Evolutionary conservation across 148 eudicot genomes (phyloP), one percentile per base, ranked within the genome.

Genomic region (Camellia japonica): DNA sequence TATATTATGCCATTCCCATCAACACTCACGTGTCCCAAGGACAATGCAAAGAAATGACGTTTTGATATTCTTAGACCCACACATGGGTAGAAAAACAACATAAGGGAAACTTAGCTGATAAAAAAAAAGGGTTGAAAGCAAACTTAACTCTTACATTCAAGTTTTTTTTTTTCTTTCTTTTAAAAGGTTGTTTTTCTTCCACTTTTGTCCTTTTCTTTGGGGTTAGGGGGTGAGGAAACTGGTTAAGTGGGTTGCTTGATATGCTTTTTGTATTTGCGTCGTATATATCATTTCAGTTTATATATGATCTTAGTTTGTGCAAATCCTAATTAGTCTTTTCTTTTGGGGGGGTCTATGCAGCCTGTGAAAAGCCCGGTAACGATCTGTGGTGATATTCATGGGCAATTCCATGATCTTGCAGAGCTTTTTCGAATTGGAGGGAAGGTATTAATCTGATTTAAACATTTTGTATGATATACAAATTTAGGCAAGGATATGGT

Each of bases 291-390:
- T 58, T 61, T 65, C 20, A 55, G 47, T 69, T 70, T 52, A 14
- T 43, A 20, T 30, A 13, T 0, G 41, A 14, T n/a, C 16, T 70
- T 30, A 68, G 5, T 65, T 8, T 19, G 44, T 16, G 56, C 43
- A 60, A 49, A 38, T 59, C 20, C 63, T 68, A 49, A 58, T 16
- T 68, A 4, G 54, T 18, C 64, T 96, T 30, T 68, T 61, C 67
- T 1, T 55, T 18, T 61, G 47, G 9, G 47, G 49, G 38, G 30
- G 6, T 70, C 11, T 47, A 49, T 91, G 90, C 89, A 95, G 98
- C 98, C 98, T 49, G 98, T 95, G 78, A 95, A 93, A 83, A 91
- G 98, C 85, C 98, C 98, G 64, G 98, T 95, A 61, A 95, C 98
- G 42, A 95, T 95, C 68, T 95, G 98, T 82, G 98, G 98, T 78